Percentiles rank a stretch among this genome's conserved stretches.
phyloP scores from a whole-genome alignment of 73 alveolate genomes.

The Diophrys appendiculata region DNA sequence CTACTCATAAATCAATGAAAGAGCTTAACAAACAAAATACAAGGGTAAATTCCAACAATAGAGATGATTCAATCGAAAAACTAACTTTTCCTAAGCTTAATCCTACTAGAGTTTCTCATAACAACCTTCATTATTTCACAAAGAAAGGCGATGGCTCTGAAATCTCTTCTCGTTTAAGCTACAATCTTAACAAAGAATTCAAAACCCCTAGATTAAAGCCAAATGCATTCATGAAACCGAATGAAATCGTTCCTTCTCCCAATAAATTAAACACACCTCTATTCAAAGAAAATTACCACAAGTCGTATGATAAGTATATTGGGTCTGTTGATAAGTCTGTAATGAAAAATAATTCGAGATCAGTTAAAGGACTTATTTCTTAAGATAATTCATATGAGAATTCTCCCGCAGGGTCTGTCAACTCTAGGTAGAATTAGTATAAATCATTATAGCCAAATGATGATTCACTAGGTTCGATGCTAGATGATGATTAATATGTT shows the following conservation, averaged over 20 bases:
- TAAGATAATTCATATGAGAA: slow-evolving; percentile 25
- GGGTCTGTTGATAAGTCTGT: neutral
- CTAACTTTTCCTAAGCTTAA: neutral
- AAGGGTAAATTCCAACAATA: too few relatives aligned
- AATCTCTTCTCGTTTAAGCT: neutral
- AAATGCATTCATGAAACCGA: neutral
- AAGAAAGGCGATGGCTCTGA: neutral
- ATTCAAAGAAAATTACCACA: neutral
- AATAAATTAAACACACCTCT: neutral
- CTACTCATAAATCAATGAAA: too few relatives aligned
- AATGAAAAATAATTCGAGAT: neutral
- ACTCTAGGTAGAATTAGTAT: too few relatives aligned
- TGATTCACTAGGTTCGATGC: too few relatives aligned
- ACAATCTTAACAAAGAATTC: neutral
- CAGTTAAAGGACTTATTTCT: neutral
- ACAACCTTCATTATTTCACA: neutral
- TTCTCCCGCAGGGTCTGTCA: too few relatives aligned
- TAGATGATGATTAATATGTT: too few relatives aligned
- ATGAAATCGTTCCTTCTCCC: neutral
- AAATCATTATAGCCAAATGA: too few relatives aligned
- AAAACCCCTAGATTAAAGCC: neutral
- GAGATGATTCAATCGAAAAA: too few relatives aligned
- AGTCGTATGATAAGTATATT: neutral
- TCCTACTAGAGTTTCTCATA: neutral
- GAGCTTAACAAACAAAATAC: too few relatives aligned